Evolutionary conservation across 1,284 basidiomycete genomes (phyloP), one percentile per base, ranked within the genome.

Genomic region (Ceratobasidium sp.): DNA sequence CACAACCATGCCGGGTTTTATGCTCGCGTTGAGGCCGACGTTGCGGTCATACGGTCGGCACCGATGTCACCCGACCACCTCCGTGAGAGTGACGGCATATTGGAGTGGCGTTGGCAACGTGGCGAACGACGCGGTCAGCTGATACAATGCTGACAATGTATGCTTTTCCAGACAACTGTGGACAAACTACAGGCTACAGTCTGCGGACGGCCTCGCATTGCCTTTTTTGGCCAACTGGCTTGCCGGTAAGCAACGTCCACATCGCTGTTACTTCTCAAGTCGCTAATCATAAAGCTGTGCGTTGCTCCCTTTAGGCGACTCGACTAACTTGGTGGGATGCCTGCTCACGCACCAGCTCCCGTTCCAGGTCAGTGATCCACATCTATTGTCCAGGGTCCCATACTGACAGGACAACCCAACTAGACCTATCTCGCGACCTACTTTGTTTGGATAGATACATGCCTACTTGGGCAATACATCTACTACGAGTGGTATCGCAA

Each of bases 181-280:
- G 43, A 90, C 93, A 80, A 96, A 96, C 79, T 82, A 85, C 62
- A 82, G 82, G 71, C 82, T 85, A 29, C 84, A 88, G 75, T 93
- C 91, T 40, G 92, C 90, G 76, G 92, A 93, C 74, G 90, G 94
- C 47, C 87, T 97, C 68, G 90, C 94, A 7, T 82, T 96, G 29
- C 93, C 94, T 0, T 97, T 97, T 77, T 84, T 97, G 69, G 83
- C 88, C 73, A 96, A 93, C 74, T 97, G 94, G 94, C 82, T 96
- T 67, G 82, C 91, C 34, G 94, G 93, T 93, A 75, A 74, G 86
- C 31, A 42, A 17, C 12, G 8, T 22, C 25, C 42, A 12, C 29
- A 34, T 20, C 94, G 93, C 95, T 68, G 95, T 97, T 79, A 80
- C 90, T 35, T 94, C 83, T 97, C 42, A n/a, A n/a, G 79, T 96